These are phyloP conservation scores for Xylaria sp. DNA, from an alignment of 2,329 filamentous ascomycete genomes.

Conservation along the genomic window DNA sequence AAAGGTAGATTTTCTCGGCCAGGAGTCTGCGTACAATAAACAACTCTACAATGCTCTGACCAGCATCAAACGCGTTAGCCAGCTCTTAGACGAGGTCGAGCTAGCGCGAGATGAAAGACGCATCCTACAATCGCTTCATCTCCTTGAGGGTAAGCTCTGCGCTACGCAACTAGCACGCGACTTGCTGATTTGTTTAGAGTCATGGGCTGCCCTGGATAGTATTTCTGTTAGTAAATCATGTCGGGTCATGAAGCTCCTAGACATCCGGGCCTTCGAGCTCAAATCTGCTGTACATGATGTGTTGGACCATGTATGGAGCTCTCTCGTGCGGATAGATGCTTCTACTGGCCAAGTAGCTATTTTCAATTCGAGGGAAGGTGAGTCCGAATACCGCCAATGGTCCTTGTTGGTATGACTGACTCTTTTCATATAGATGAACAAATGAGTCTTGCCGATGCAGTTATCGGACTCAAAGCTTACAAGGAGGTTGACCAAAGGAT, in stretches of 20 bases:
- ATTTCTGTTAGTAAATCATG: constrained; percentile 71
- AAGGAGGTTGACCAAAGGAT: constrained; percentile 71
- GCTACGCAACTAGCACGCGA: background rate
- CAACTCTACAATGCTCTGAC: constrained; percentile 64
- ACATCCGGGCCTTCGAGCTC: constrained; percentile 72
- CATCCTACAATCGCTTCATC: constrained; percentile 66
- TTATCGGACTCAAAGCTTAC: constrained; percentile 67
- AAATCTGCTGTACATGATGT: constrained; percentile 73
- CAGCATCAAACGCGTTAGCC: constrained; percentile 67
- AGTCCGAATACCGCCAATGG: background rate
- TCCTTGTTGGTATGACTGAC: constrained; percentile 37
- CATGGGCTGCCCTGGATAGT: constrained; percentile 67
- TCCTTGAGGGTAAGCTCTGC: constrained; percentile 63
- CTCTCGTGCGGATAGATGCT: constrained; percentile 71
- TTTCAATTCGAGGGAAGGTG: constrained; percentile 62
- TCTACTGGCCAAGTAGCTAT: constrained; percentile 67
- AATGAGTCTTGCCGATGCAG: constrained; percentile 65
- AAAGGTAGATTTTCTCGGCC: constrained; percentile 66
- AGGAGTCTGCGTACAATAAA: constrained; percentile 68
- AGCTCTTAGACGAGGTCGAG: constrained; percentile 72
- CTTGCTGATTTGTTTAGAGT: constrained; percentile 56
- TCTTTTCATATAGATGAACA: constrained; percentile 56
- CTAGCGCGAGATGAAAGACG: constrained; percentile 63
- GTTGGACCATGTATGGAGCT: constrained; percentile 77
- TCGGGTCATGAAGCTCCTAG: constrained; percentile 72